Evolutionary conservation across 768 basidiomycete species (phyloP).

Genomic region (Mycena crocata): DNA sequence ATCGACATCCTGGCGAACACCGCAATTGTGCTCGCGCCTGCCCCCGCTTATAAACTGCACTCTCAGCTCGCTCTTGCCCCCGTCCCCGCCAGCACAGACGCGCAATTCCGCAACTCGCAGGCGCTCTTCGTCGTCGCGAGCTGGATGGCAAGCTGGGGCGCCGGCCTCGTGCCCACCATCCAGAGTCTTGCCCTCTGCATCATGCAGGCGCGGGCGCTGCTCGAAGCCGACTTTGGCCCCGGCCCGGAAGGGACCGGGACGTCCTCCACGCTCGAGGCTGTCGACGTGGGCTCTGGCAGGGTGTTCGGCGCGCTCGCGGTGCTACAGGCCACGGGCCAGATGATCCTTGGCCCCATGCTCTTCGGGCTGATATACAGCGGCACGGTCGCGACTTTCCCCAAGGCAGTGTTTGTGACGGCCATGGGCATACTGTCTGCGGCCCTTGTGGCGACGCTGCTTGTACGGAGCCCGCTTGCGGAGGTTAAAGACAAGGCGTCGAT

Average conservation of each 20-base stretch:
- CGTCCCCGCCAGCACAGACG: background rate
- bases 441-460: conserved; percentile 50
- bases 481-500: conserved; percentile 33
- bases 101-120: conserved; percentile 43
- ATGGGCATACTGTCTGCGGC: conserved; percentile 59
- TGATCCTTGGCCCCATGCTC: conserved; percentile 77
- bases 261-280: conserved; percentile 32
- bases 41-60: conserved; percentile 53
- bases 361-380: conserved; percentile 79
- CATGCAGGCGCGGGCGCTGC: conserved; percentile 55
- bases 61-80: background rate
- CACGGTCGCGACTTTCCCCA: conserved; percentile 77
- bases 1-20: conserved; percentile 75
- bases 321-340: conserved; percentile 73
- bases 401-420: conserved; percentile 74
- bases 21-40: conserved; percentile 66
- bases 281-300: conserved; percentile 56
- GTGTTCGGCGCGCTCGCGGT: conserved; percentile 81
- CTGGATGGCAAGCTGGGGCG: conserved; percentile 70
- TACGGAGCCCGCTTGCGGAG: conserved; percentile 52
- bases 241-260: conserved; percentile 15
- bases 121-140: conserved; percentile 71
- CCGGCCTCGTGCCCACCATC: conserved; percentile 74
- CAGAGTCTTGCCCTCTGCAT: conserved; percentile 81
- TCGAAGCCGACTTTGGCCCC: conserved; percentile 37